Evolutionary conservation across 2,329 filamentous ascomycete genomes (phyloP), one percentile per base, ranked within the genome.

Genomic region (Aureobasidium leucospermi): DNA sequence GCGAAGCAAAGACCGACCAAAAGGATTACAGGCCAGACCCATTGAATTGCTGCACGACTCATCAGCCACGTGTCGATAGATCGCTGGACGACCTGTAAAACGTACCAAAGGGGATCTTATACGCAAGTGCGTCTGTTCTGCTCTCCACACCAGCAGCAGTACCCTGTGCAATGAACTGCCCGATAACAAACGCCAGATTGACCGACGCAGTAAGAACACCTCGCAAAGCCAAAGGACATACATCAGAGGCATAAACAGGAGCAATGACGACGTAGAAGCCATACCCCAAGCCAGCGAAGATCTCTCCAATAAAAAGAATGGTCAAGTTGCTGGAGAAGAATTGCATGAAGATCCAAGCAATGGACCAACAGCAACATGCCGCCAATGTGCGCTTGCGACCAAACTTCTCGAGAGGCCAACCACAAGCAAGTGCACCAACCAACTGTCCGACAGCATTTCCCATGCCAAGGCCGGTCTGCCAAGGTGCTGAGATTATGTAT

Each of bases 221-320:
- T 28, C 84, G 77, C 43, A 86, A 75, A 1, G 79, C 78, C 39
- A 83, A 73, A 1, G 83, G 84, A 42, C 81, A 82, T 4, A 86
- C 80, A 67, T 89, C 86, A 59, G 83, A 85, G 23, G 85, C 85
- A 66, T 88, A 89, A 1, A 85, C 85, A 62, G 83, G 74, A 7
- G 74, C 73, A 28, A 77, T 71, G 34, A 83, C 29, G 15, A 48
- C 29, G 79, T 58, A 80, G 13, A 48, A 48, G 4, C 45, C 43
- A 16, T 16, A 38, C 1, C 28, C 28, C 4, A 59, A 19, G 1
- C 45, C 56, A 43, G 28, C 23, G 6, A 58, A 31, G 7, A 49
- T 16, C 5, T 58, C 56, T n/a, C 56, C 56, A 16, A 42, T 23
- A 10, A 16, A 38, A 7, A 59, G 46, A 13, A 49, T 10, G 3